phyloP scores from a whole-genome alignment of 768 basidiomycete species.

The Rhizopogon sp. region DNA sequence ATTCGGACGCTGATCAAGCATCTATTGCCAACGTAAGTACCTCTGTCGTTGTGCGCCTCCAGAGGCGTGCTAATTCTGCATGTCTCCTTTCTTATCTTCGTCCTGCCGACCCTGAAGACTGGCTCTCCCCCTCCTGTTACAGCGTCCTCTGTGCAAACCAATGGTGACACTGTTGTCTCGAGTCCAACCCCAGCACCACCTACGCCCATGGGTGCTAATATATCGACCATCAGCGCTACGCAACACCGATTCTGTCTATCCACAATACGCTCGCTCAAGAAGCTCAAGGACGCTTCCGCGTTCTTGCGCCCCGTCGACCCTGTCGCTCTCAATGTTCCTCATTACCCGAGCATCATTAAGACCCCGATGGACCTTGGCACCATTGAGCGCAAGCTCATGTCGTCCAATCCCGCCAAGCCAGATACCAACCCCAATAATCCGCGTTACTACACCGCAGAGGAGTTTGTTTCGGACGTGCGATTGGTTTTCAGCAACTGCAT shows the following conservation, averaged over 20 bases:
- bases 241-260: conserved; percentile 81
- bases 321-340: conserved; percentile 77
- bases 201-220: conserved; percentile 3
- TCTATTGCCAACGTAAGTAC: conserved; percentile 68
- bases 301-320: conserved; percentile 90
- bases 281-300: conserved; percentile 74
- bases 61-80: conserved; percentile 48
- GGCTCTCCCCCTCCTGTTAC: conserved; percentile 72
- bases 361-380: conserved; percentile 94
- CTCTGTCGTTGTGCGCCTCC: conserved; percentile 42
- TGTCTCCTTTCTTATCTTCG: conserved; percentile 12
- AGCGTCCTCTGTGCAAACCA: conserved; percentile 26
- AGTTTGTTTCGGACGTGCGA: conserved; percentile 82
- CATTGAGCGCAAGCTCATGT: conserved; percentile 79
- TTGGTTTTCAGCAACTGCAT: conserved; percentile 85
- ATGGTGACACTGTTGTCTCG: conserved; percentile 14
- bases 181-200: conserved; percentile 12
- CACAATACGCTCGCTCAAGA: conserved; percentile 79
- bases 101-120: conserved; percentile 46
- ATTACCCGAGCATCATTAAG: conserved; percentile 83
- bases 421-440: conserved; percentile 66
- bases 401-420: conserved; percentile 76
- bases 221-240: conserved; percentile 47
- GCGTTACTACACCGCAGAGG: conserved; percentile 72
- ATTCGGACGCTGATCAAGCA: conserved; percentile 72